These are phyloP conservation scores for Chlorella sp. DNA, from an alignment of 139 green algal genomes.

Conservation along the genomic window DNA sequence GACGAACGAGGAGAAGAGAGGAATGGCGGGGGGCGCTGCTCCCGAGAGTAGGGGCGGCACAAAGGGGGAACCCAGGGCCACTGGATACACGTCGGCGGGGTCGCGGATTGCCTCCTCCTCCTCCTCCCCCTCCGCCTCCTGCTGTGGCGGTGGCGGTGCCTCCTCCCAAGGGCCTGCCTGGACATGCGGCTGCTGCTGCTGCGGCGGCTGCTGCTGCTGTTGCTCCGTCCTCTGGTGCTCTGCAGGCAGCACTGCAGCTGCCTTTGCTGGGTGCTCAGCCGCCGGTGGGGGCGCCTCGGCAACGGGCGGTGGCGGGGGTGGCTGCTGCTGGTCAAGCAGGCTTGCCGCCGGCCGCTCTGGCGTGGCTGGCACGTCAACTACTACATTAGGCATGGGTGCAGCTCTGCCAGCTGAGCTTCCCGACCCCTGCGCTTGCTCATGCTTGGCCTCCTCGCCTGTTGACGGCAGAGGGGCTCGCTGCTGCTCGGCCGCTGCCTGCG, in stretches of 20 bases:
- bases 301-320: background rate
- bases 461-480: background rate
- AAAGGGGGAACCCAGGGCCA: slow-evolving; percentile 11
- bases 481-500: background rate
- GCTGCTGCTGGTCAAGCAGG: too few species aligned
- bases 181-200: background rate
- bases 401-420: too few species aligned
- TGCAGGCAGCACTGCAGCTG: background rate
- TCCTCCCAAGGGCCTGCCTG: background rate
- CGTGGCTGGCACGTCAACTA: too few species aligned
- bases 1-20: slow-evolving; percentile 6
- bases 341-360: too few species aligned
- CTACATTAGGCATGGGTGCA: too few species aligned
- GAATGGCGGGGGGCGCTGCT: background rate
- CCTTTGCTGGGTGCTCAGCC: background rate
- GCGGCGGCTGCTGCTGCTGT: background rate
- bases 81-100: background rate
- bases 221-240: background rate
- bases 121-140: background rate
- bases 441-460: background rate
- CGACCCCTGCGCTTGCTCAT: background rate
- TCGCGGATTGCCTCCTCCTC: background rate
- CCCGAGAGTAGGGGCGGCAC: background rate
- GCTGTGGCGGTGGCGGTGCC: background rate
- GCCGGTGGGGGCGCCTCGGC: background rate